phyloP scores from a whole-genome alignment of 495 filamentous ascomycete genomes.

The Podospora comata region DNA sequence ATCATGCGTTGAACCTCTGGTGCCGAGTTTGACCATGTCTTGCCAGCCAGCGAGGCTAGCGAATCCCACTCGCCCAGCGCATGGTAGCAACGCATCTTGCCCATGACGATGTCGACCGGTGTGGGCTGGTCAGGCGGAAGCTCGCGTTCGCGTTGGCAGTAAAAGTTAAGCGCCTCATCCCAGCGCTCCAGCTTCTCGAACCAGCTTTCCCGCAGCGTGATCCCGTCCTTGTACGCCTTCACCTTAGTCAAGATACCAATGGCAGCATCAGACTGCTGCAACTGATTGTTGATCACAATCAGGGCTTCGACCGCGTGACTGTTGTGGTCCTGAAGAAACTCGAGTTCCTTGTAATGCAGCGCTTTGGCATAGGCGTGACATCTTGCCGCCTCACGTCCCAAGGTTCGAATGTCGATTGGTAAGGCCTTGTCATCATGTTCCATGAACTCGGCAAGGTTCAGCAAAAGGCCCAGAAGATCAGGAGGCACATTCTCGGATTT shows the following conservation, averaged over 20 bases:
- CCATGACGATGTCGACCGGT: slow-evolving; percentile 92
- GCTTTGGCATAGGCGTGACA: slow-evolving; percentile 98
- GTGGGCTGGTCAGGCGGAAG: slow-evolving; percentile 54
- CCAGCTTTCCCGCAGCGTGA: slow-evolving; percentile 90
- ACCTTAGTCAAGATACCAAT: slow-evolving; percentile 95
- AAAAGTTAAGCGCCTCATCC: slow-evolving; percentile 95
- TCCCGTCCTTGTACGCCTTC: slow-evolving; percentile 89
- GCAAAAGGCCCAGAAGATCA: slow-evolving; percentile 87
- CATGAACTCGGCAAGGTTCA: slow-evolving; percentile 99
- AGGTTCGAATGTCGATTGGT: slow-evolving; percentile 89
- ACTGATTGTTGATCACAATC: slow-evolving; percentile 97
- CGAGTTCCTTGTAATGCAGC: slow-evolving; percentile 96
- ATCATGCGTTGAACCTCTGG: slow-evolving; percentile 81
- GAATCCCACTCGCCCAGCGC: slow-evolving; percentile 96
- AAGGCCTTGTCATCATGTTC: slow-evolving; percentile 98
- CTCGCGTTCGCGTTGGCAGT: slow-evolving; percentile 74
- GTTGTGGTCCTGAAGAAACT: slow-evolving; percentile 96
- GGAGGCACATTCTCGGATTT: slow-evolving; percentile 90
- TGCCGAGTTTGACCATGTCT: slow-evolving; percentile 86
- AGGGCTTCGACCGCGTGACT: slow-evolving; percentile 93
- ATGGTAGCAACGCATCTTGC: slow-evolving; percentile 98
- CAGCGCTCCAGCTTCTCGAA: slow-evolving; percentile 97
- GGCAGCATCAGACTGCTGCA: slow-evolving; percentile 95
- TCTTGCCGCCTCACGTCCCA: slow-evolving; percentile 88
- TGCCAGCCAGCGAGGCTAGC: slow-evolving; percentile 79